Conservation (phyloP, 2,329 filamentous ascomycete species). For the Acrocalymma vagum region DNA sequence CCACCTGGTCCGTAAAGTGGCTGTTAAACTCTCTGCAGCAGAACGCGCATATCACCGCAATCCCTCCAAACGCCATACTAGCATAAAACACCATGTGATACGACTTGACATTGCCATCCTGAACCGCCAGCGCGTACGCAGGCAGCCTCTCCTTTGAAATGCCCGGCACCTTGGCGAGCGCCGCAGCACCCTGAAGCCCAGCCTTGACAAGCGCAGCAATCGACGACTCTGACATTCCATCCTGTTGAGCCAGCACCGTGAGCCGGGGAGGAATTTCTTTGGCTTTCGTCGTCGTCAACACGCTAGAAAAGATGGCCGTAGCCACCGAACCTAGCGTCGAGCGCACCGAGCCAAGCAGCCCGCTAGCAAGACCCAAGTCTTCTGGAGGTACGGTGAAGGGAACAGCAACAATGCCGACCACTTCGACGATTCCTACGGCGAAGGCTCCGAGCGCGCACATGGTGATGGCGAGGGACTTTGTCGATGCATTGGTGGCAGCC, state of each 20-base stretch:
- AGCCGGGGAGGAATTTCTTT: slow-evolving; percentile 17
- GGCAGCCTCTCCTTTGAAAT: slow-evolving; percentile 12
- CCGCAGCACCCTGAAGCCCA: slow-evolving; percentile 10
- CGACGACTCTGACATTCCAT: slow-evolving; percentile 9
- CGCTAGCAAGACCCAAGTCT: slow-evolving; percentile 22
- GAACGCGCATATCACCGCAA: slow-evolving; percentile 25
- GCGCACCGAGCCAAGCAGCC: slow-evolving; percentile 20
- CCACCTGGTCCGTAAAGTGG: slow-evolving; percentile 21
- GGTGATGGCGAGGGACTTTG: slow-evolving; percentile 14
- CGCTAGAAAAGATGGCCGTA: slow-evolving; percentile 22
- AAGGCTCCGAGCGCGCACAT: slow-evolving; percentile 37
- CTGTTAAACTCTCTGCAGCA: slow-evolving; percentile 20
- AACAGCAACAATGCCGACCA: slow-evolving; percentile 37
- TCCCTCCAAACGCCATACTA: slow-evolving; percentile 22
- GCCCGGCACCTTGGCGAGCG: slow-evolving; percentile 20
- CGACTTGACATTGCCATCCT: slow-evolving; percentile 20
- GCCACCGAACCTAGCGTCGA: slow-evolving; percentile 22
- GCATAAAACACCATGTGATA: slow-evolving; percentile 27
- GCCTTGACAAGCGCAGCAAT: slow-evolving; percentile 18
- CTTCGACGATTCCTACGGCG: slow-evolving; percentile 55
- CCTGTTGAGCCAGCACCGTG: slow-evolving; percentile 8
- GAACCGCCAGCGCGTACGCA: slow-evolving; percentile 15
- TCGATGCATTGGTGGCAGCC: slow-evolving; percentile 24
- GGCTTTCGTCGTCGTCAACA: slow-evolving; percentile 17
- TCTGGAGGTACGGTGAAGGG: slow-evolving; percentile 22